Base-by-base conservation (phyloP, 2,329 filamentous ascomycete genomes). In the Rutstroemia sp. region DNA sequence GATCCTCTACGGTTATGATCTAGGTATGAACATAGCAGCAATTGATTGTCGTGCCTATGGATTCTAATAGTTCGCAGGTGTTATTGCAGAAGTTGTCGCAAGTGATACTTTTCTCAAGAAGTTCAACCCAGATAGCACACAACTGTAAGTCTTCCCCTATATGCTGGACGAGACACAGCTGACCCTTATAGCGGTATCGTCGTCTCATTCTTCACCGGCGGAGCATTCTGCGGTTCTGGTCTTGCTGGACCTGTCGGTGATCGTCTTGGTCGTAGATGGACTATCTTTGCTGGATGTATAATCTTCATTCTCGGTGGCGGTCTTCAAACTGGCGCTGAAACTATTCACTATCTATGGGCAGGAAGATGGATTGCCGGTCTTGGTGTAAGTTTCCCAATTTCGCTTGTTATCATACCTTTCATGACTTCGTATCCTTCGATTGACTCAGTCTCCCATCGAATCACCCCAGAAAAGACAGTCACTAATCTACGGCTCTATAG, bases 131-230 rank as follows among this genome's bases (percentile, higher is more conserved):
- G 61, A 59, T 21, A 59, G 63, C 25, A 64, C 60, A 48, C 54
- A 68, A 53, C 64, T 63, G 68, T 69, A 61, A 53, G 64, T 25
- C 8, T 21, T 8, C 5, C n/a, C 4, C 25, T 23, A 23, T 10
- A 45, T 2, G 23, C 17, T 19, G 17, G 23, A 19, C 12, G 17
- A 54, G 16, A 30, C 19, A 12, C 19, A 44, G 30, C 17, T 51
- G 17, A 50, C n/a, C 44, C 14, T 48, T n/a, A 23, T n/a, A 84
- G 78, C 39, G 87, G 86, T 53, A 80, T 86, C 3, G 85, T 90
- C 0, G 88, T 92, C 1, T 88, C 86, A 1, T 78, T 91, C 58
- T 92, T 92, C 69, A 92, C 88, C 0, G 86, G 79, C 2, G 83
- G 88, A 46, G 39, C 70, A 2, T 71, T 72, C 44, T 73, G 72